Evolutionary conservation across 2,329 filamentous ascomycete species (phyloP), one percentile per base, ranked within the genome.

Genomic region (Periconia sp.): DNA sequence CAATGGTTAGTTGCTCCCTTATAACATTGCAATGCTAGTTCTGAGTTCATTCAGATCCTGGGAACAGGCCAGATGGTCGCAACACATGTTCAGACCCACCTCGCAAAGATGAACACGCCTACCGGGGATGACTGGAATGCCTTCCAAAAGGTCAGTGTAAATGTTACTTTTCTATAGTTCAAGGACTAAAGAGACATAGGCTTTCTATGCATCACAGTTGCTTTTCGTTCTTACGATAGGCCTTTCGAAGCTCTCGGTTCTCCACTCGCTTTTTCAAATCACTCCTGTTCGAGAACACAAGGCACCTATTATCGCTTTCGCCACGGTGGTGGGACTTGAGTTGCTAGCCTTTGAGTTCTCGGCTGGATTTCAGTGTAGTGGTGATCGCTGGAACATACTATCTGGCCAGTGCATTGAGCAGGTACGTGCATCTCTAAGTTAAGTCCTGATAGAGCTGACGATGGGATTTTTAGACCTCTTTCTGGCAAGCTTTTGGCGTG

Each of bases 241-340:
- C 22, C 10, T 33, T 18, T 18, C 38, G 3, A 41, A 41, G 21
- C 15, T 34, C 6, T 41, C 38, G 19, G 21, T 35, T 2, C 30
- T 41, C 12, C 16, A 35, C 21, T 41, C 38, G 5, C 16, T 41
- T 10, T 22, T 19, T 17, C 29, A 34, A 41, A 26, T 41, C 9
- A 41, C 31, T 16, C 38, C 38, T 21, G 29, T 26, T 16, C 38
- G 29, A n/a, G 38, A 41, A 18, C 29, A 41, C 17, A 41, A 41
- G 22, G 29, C 31, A 6, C 21, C 29, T 11, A 35, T 32, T 12
- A 32, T 26, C 13, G 30, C 15, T 26, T 34, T 34, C 19, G 22
- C 12, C 7, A 16, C 17, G 12, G 7, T 41, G 7, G 29, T 41
- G 12, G 21, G 9, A n/a, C 4, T 21, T 8, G 16, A 24, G 5